Conservation (phyloP, 768 basidiomycete species). For the Obba rivulosa region DNA sequence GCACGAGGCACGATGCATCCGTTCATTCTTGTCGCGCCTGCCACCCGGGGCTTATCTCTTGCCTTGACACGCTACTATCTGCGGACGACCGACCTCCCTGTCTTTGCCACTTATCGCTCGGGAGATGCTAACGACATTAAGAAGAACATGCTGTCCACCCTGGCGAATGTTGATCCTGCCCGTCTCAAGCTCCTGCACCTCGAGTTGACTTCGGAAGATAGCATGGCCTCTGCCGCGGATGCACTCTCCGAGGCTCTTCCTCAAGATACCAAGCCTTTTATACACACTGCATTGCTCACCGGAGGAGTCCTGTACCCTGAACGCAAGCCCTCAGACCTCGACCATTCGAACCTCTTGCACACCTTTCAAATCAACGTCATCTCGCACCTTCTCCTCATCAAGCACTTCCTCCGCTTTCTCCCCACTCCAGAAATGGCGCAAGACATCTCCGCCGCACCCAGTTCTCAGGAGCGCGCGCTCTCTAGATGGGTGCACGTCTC, state of each 20-base stretch:
- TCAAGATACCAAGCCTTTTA: slow-evolving; percentile 28
- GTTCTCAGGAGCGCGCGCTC: slow-evolving; percentile 18
- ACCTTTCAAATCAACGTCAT: slow-evolving; percentile 56
- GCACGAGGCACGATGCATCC: slow-evolving; percentile 20
- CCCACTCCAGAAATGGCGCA: slow-evolving; percentile 23
- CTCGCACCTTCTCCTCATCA: slow-evolving; percentile 55
- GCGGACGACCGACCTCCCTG: slow-evolving; percentile 42
- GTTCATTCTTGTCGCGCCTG: slow-evolving; percentile 49
- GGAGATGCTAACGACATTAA: slow-evolving; percentile 29
- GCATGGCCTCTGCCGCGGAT: slow-evolving; percentile 44
- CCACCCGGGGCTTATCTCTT: slow-evolving; percentile 51
- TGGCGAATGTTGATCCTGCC: slow-evolving; percentile 36
- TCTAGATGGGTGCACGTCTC: slow-evolving; percentile 58
- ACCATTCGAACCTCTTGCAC: slow-evolving; percentile 33
- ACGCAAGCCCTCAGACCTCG: slow-evolving; percentile 44
- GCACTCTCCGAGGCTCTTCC: slow-evolving; percentile 32
- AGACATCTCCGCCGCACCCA: neutral
- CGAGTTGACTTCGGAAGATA: slow-evolving; percentile 46
- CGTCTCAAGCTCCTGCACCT: slow-evolving; percentile 44
- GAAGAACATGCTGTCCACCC: slow-evolving; percentile 36
- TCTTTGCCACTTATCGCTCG: slow-evolving; percentile 51
- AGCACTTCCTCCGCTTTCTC: slow-evolving; percentile 57
- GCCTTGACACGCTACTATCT: slow-evolving; percentile 52
- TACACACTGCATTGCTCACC: slow-evolving; percentile 51
- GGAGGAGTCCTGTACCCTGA: slow-evolving; percentile 54